A percentile compares a stretch with the other conserved stretches of the same genome.
Evolutionary conservation across 108 stramenopile species (phyloP).

Genomic region (Fragilariopsis cylindrus): DNA sequence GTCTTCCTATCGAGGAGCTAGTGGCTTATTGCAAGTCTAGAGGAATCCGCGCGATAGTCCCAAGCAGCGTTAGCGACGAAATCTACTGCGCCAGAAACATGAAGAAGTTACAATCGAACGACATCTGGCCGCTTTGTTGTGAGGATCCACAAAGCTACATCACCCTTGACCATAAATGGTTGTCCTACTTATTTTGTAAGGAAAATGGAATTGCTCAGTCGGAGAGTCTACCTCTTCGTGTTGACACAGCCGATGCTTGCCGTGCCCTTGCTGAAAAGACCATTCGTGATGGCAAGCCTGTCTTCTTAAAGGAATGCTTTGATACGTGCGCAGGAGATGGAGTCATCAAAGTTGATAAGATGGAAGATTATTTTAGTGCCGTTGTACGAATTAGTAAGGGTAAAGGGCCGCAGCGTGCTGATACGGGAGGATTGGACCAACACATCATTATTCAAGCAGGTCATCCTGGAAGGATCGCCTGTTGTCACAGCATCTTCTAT

Average conservation of each 20-base stretch:
- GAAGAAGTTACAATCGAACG: neutral
- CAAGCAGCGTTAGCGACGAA: slow-evolving; percentile 6
- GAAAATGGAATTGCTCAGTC: slow-evolving; percentile 11
- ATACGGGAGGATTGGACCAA: neutral
- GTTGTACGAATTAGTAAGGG: neutral
- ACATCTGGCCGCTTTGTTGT: neutral
- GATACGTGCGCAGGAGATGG: slow-evolving; percentile 1
- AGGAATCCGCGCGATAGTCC: neutral
- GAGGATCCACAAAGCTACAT: slow-evolving; percentile 7
- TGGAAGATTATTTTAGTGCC: neutral
- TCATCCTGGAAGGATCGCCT: slow-evolving; percentile 5
- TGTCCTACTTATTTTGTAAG: neutral
- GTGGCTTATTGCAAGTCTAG: slow-evolving; percentile 5
- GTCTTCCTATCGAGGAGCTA: neutral
- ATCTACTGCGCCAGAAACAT: neutral
- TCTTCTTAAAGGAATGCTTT: slow-evolving; percentile 11
- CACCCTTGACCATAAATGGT: slow-evolving; percentile 7
- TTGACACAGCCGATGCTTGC: slow-evolving; percentile 3
- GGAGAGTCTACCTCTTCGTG: slow-evolving; percentile 1
- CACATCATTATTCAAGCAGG: slow-evolving; percentile 9
- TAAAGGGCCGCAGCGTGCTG: neutral
- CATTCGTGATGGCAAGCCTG: neutral
- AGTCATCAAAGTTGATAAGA: slow-evolving; percentile 6
- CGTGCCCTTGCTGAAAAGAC: slow-evolving; percentile 6
- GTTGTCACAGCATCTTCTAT: slow-evolving; percentile 4